phyloP scores from a whole-genome alignment of 306 rosid genomes.

The Aeschynomene evenia region DNA sequence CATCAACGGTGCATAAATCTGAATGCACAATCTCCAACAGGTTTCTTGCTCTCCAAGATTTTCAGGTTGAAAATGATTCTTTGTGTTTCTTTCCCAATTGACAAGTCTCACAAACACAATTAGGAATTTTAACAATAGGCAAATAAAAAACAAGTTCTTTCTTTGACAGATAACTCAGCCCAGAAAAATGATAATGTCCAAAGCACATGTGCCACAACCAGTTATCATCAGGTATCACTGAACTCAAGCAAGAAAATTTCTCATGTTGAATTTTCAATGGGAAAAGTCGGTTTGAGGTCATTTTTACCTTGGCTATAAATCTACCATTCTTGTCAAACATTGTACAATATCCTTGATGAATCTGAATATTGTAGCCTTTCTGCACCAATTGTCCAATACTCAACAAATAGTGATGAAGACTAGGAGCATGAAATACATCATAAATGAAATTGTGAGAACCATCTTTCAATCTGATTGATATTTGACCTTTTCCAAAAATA shows the following conservation, averaged over 20 bases:
- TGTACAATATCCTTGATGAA: background rate
- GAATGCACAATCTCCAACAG: background rate
- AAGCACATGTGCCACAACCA: background rate
- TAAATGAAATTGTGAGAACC: no score
- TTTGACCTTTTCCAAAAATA: no score
- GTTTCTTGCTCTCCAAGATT: background rate
- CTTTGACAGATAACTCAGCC: background rate
- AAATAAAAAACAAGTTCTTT: background rate
- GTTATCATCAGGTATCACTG: background rate
- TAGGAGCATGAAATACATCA: no score
- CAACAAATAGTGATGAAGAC: no score
- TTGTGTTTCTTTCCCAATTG: background rate
- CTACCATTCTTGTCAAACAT: background rate
- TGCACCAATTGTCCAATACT: no score
- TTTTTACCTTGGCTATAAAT: background rate
- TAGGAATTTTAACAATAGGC: background rate
- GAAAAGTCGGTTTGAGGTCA: background rate
- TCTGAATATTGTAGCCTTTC: background rate
- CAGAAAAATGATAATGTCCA: background rate
- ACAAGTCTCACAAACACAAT: background rate
- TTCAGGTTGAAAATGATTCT: background rate
- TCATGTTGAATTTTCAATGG: background rate
- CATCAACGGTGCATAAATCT: background rate
- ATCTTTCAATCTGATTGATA: no score
- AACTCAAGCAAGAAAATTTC: background rate